Evolutionary conservation across 179 eudicot genomes (phyloP).

Genomic region (Silene coronaria): DNA sequence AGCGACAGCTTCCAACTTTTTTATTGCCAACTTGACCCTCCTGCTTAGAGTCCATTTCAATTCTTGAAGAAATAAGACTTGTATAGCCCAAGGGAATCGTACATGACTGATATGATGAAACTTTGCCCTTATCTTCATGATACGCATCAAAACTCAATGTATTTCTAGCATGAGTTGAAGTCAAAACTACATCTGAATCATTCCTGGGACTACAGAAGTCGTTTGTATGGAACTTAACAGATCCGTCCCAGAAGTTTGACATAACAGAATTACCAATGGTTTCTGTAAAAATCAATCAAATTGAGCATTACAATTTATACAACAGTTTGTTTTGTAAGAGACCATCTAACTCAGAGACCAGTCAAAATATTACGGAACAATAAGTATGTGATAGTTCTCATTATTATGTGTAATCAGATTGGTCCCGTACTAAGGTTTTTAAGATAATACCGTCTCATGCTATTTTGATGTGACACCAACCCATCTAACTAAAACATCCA

Average conservation of each 20-base stretch:
- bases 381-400: too few species aligned
- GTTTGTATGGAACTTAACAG: conserved; percentile 23
- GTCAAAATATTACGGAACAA: too few species aligned
- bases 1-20: conserved; percentile 44
- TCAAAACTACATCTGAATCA: conserved; percentile 36
- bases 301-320: not conserved
- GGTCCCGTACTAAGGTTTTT: too few species aligned
- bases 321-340: too few species aligned
- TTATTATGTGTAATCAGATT: too few species aligned
- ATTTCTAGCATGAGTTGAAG: conserved; percentile 25
- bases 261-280: conserved; percentile 17
- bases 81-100: conserved; percentile 21
- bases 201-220: conserved; percentile 32
- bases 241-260: conserved; percentile 47
- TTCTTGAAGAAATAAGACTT: conserved; percentile 27
- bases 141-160: conserved; percentile 32
- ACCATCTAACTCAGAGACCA: too few species aligned
- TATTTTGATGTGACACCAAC: too few species aligned
- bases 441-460: too few species aligned
- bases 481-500: too few species aligned
- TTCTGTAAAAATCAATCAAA: conserved; percentile 19
- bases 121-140: conserved; percentile 29
- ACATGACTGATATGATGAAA: conserved; percentile 25
- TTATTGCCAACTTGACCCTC: conserved; percentile 28
- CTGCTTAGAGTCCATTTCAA: conserved; percentile 25